Conservation (phyloP, 345 rosid species). For the Garcia nutans region DNA sequence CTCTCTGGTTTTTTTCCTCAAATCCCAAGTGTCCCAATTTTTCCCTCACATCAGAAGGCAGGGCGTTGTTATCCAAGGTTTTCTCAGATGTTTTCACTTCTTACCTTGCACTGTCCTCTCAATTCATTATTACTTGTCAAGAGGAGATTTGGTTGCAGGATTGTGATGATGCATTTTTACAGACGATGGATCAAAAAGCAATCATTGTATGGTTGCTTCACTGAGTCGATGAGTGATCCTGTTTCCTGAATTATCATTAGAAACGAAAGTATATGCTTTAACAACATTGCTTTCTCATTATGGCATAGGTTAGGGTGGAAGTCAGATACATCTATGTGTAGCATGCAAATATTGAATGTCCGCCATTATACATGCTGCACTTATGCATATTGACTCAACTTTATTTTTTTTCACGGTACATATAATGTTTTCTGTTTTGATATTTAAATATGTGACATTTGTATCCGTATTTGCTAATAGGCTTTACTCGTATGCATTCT, state of each 20-base stretch:
- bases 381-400: not conserved
- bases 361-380: not conserved
- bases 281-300: not conserved
- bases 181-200: not conserved
- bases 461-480: not conserved
- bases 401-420: too few relatives aligned
- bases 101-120: not conserved
- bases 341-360: not conserved
- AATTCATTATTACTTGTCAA: not conserved
- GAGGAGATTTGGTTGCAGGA: not conserved
- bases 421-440: not conserved
- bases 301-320: not conserved
- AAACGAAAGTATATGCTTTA: not conserved
- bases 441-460: not conserved
- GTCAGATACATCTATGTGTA: not conserved
- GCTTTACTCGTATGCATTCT: conserved; percentile 1
- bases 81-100: not conserved
- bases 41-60: not conserved
- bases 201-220: not conserved
- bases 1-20: not conserved
- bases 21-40: not conserved
- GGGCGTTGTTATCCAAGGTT: not conserved
- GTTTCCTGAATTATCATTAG: not conserved
- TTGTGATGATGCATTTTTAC: not conserved
- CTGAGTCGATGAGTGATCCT: not conserved